A percentile compares a stretch with the other conserved stretches of the same genome.
These are phyloP conservation scores for Jackrogersella minutella DNA, from an alignment of 495 filamentous ascomycete species.

Conservation along the genomic window DNA sequence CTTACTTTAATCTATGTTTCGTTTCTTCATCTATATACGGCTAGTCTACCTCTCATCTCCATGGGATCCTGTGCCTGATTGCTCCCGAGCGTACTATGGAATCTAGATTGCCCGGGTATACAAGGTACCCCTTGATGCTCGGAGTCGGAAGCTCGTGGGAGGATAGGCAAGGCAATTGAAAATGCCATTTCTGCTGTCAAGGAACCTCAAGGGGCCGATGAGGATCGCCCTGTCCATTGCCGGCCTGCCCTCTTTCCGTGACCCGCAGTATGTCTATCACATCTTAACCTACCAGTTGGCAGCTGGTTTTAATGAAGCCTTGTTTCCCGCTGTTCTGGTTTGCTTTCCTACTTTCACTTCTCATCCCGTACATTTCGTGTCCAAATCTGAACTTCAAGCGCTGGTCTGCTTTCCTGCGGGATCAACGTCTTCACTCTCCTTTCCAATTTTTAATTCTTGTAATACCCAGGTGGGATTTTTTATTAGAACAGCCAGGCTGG, in stretches of 20 bases:
- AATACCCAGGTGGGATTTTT: slow-evolving; percentile 53
- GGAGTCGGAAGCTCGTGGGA: slow-evolving; percentile 38
- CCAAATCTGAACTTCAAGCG: slow-evolving; percentile 57
- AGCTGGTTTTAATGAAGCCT: slow-evolving; percentile 42
- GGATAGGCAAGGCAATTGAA: slow-evolving; percentile 20
- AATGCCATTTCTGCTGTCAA: slow-evolving; percentile 20
- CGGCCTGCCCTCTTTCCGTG: slow-evolving; percentile 45
- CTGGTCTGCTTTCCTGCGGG: slow-evolving; percentile 62
- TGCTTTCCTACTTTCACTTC: slow-evolving; percentile 40
- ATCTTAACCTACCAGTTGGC: slow-evolving; percentile 23
- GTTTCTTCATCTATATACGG: slow-evolving; percentile 30
- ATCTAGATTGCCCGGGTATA: slow-evolving; percentile 39
- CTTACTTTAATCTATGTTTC: slow-evolving; percentile 27
- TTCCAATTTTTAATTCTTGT: slow-evolving; percentile 52
- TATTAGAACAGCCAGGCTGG: slow-evolving; percentile 55
- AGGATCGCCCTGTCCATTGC: slow-evolving; percentile 37
- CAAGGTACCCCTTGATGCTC: slow-evolving; percentile 31
- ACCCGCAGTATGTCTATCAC: slow-evolving; percentile 41
- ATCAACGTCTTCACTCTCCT: slow-evolving; percentile 55
- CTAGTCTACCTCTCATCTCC: slow-evolving; percentile 12
- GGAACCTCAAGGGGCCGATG: slow-evolving; percentile 41
- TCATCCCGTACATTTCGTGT: slow-evolving; percentile 48
- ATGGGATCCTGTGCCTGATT: slow-evolving; percentile 12
- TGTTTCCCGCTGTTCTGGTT: slow-evolving; percentile 49
- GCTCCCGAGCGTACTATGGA: slow-evolving; percentile 20